phyloP scores from a whole-genome alignment of 148 eudicot genomes.

The Cornus suecica region DNA sequence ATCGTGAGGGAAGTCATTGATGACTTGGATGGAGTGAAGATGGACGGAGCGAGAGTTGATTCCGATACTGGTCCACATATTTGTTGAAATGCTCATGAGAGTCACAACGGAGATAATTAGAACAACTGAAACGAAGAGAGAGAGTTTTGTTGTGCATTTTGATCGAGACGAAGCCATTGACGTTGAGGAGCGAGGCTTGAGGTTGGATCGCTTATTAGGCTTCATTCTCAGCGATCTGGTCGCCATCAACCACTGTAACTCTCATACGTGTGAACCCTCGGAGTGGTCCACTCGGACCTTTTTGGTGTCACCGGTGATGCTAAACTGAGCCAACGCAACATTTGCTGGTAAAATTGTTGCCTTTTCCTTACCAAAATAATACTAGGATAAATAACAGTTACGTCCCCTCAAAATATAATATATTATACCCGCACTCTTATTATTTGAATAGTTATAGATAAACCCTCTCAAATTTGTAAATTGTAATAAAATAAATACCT shows the following conservation, averaged over 20 bases:
- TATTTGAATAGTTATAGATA: too few relatives aligned
- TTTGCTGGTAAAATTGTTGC: too few relatives aligned
- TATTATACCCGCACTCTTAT: too few relatives aligned
- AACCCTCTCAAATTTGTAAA: too few relatives aligned
- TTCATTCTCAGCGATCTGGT: constrained; percentile 34
- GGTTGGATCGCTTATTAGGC: constrained; percentile 31
- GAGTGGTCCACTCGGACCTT: not conserved
- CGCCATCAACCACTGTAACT: constrained; percentile 23
- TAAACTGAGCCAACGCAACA: not conserved
- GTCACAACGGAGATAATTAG: constrained; percentile 19
- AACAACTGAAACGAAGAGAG: constrained; percentile 17
- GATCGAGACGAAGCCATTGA: constrained; percentile 26
- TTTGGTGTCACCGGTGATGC: not conserved
- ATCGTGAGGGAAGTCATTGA: constrained; percentile 86
- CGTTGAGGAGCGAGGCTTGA: constrained; percentile 20
- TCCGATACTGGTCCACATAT: constrained; percentile 21
- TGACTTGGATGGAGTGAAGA: constrained; percentile 43
- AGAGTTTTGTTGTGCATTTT: constrained; percentile 25
- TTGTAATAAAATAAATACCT: too few relatives aligned
- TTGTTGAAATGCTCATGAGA: constrained; percentile 40
- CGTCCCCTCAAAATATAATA: too few relatives aligned
- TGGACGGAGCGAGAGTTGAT: constrained; percentile 9
- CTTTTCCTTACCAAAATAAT: too few relatives aligned
- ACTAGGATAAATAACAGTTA: too few relatives aligned
- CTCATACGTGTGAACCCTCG: not conserved